Base-by-base conservation (phyloP, 495 filamentous ascomycete genomes). In the Barbatosphaeria neglecta region DNA sequence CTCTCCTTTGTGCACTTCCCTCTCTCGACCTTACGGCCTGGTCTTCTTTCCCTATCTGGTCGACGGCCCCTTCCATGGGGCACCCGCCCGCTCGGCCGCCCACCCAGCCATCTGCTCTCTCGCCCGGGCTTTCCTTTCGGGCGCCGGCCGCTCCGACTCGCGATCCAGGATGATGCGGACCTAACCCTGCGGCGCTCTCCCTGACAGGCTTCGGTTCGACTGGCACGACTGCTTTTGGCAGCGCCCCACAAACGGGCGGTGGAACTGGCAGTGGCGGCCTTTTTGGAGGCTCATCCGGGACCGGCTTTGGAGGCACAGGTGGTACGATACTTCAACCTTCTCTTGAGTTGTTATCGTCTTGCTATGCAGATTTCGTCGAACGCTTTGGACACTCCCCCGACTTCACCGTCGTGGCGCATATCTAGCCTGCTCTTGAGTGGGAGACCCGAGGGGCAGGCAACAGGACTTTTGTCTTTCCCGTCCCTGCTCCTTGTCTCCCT, bases 131-230 rank as follows among this genome's bases (percentile, higher is more conserved):
- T n/a, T n/a, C n/a, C n/a, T n/a, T n/a, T n/a, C n/a, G n/a, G n/a
- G n/a, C n/a, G n/a, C n/a, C n/a, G n/a, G n/a, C n/a, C n/a, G n/a
- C n/a, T n/a, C n/a, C n/a, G 10, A 9, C 19, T 41, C 22, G 33
- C 35, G 18, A 18, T 45, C 28, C 43, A 17, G 17, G 19, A 18
- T 45, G 22, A 33, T 31, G 19, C 23, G 2, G 13, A 11, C 43
- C 43, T 31, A 20, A n/a, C 38, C 37, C 45, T 41, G 35, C 43
- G 47, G 52, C 27, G 49, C 49, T 27, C 37, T 22, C 22, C n/a
- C n/a, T n/a, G n/a, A n/a, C 46, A 54, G 73, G 68, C 39, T 80
- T 80, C 59, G 78, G 76, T 44, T 48, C 70, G 23, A 66, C 61
- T 42, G 52, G 58, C 22, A 64, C 64, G 22, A 46, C 47, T 44